Base-by-base conservation (phyloP, 805 yeast species). In the Sugiyamaella mastotermitis region DNA sequence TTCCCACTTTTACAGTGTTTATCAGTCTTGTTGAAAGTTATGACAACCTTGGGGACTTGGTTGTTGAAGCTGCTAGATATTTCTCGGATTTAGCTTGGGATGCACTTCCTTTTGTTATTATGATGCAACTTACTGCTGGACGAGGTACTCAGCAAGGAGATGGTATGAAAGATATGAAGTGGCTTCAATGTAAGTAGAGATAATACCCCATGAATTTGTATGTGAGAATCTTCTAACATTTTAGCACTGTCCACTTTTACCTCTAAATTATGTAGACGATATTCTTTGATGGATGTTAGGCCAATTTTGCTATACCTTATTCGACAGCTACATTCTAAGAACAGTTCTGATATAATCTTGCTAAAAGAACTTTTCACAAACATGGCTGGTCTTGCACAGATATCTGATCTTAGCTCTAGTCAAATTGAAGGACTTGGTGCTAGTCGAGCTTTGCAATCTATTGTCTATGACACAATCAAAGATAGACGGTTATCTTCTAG, bases 1-100 rank as follows among this genome's bases (percentile, higher is more conserved):
- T 87, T 14, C 81, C 94, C 2, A 76, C 87, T 10, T 73, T 88
- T 31, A 62, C 74, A 16, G 79, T 83, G 0, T 70, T 84, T 32
- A 67, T 88, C 8, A 76, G 76, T 32, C 96, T 86, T 53, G 76
- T 90, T 46, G 97, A 90, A 58, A 85, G 92, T 63, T 90, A 90
- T 55, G 95, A 83, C 53, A 90, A 90, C 53, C 72, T 90, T 46
- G 82, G 80, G 31, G 78, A 76, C 26, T 66, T 90, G 41, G 77
- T 90, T 5, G 87, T 85, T 7, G 80, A 80, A 33, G 75, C 92
- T 5, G 86, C 95, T 0, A 65, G 76, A 28, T 80, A 75, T 52
- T 85, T 86, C 55, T 80, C 79, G 35, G 71, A 64, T 4, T 80
- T 81, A 51, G 86, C 87, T 0, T 86, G 94, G 87, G 97, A 90